A percentile compares a stretch with the other conserved stretches of the same genome.
Evolutionary conservation across 495 filamentous ascomycete species (phyloP).

Genomic region (Lindgomyces ingoldianus): DNA sequence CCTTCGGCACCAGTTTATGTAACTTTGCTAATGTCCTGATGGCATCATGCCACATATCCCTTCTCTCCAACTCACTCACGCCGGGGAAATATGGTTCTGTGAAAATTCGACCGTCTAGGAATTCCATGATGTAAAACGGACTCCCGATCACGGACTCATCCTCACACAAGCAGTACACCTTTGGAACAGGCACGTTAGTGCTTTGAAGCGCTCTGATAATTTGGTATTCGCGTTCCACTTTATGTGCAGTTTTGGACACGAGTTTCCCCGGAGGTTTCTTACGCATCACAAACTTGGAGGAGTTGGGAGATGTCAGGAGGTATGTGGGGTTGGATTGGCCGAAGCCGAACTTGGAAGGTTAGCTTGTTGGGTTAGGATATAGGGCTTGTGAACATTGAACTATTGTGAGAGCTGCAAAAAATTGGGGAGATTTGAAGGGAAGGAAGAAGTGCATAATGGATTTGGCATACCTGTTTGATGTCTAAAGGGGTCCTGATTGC

Average conservation of each 20-base stretch:
- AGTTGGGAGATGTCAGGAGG: slow-evolving; percentile 67
- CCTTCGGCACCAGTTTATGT: slow-evolving; percentile 65
- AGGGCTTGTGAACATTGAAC: too few relatives aligned
- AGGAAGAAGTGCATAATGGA: not conserved
- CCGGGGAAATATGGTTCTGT: slow-evolving; percentile 76
- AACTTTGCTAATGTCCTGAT: slow-evolving; percentile 75
- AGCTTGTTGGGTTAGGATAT: slow-evolving; percentile 10
- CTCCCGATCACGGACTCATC: slow-evolving; percentile 74
- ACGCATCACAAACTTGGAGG: slow-evolving; percentile 71
- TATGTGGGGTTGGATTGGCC: slow-evolving; percentile 95
- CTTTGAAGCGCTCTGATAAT: slow-evolving; percentile 75
- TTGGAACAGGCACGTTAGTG: slow-evolving; percentile 80
- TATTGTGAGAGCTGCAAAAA: too few relatives aligned
- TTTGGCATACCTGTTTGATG: slow-evolving; percentile 69
- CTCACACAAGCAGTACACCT: slow-evolving; percentile 78
- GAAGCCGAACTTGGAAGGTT: slow-evolving; percentile 70
- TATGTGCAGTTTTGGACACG: slow-evolving; percentile 83
- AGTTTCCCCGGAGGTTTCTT: slow-evolving; percentile 91
- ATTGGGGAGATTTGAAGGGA: too few relatives aligned
- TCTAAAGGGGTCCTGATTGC: slow-evolving; percentile 73
- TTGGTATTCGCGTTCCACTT: slow-evolving; percentile 87
- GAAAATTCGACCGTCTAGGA: slow-evolving; percentile 83
- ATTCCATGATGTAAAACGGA: slow-evolving; percentile 92
- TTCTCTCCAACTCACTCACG: slow-evolving; percentile 64
- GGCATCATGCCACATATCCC: slow-evolving; percentile 71